These are phyloP conservation scores for Arthrobotrys entomopaga DNA, from an alignment of 2,329 filamentous ascomycete species.

Conservation along the genomic window DNA sequence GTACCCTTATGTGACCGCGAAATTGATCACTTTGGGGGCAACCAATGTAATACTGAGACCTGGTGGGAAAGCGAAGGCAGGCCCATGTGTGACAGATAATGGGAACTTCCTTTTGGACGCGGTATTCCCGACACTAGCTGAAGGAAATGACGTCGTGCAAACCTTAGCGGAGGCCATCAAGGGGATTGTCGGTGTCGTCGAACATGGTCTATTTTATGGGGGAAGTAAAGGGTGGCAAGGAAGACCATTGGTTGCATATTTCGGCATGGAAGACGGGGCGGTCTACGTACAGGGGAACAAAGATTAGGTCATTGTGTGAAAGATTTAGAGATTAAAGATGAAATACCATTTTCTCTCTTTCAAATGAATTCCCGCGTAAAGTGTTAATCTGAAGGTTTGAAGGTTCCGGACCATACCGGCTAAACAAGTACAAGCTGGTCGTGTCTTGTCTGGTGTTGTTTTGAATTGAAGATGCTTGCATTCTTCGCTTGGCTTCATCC, in stretches of 20 bases:
- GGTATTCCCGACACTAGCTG: constrained; percentile 72
- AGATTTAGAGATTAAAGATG: neutral
- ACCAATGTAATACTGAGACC: constrained; percentile 76
- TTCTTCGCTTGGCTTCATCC: no score
- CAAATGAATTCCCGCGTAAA: no score
- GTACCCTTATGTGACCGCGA: constrained; percentile 77
- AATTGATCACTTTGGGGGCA: constrained; percentile 78
- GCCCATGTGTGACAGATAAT: constrained; percentile 85
- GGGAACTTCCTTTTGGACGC: constrained; percentile 92
- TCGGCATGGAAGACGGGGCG: constrained; percentile 83
- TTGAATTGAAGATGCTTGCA: no score
- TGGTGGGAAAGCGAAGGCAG: constrained; percentile 79
- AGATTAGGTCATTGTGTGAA: neutral
- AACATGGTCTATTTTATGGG: constrained; percentile 86
- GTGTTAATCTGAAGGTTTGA: no score
- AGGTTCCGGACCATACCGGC: no score
- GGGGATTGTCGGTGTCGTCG: constrained; percentile 83
- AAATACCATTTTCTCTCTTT: no score
- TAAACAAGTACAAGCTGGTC: no score
- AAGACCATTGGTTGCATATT: constrained; percentile 93
- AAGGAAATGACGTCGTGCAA: constrained; percentile 72
- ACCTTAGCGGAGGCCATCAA: constrained; percentile 79
- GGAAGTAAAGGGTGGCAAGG: constrained; percentile 76
- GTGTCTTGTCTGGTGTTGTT: no score
- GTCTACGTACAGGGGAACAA: constrained; percentile 62